Evolutionary conservation across 2,329 filamentous ascomycete genomes (phyloP), one percentile per base, ranked within the genome.

Genomic region (Ilyonectria sp.): DNA sequence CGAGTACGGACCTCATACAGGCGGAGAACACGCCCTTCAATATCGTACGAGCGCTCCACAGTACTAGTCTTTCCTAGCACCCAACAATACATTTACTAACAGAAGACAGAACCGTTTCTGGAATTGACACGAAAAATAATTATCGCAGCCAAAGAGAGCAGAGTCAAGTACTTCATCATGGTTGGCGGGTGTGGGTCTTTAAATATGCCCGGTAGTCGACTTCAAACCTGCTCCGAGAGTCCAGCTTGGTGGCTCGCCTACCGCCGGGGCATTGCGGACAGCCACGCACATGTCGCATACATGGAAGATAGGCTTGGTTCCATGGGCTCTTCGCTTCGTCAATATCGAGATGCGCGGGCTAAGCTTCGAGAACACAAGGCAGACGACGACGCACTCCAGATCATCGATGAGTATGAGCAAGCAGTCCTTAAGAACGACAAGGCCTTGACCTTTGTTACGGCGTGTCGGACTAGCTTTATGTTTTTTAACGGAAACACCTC

Each of bases 401-500:
- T 44, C 21, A 43, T 64, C 15, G 33, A 52, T 5, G 54, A 64
- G 29, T 53, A 64, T 35, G 61, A 64, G 44, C 17, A 26, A 21
- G 44, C 44, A 11, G 29, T 31, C 2, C 19, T 52, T 6, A 53
- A 35, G 5, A 52, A 64, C 9, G 53, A 58, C 31, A 40, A 58
- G 6, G 61, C 53, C 17, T 44, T 58, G 26, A 44, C 9, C 15
- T 64, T 64, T 29, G 31, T 64, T 9, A 64, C 44, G 21, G 61
- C 61, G 13, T 29, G 44, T 10, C 29, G 61, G 26, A 52, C 61
- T 4, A 58, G 54, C 15, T 64, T 37, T 19, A 57, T 64, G 53
- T 59, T 64, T 35, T 64, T 64, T 54, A 54, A 58, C 35, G 61
- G 61, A 21, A 64, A 64, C 46, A 64, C 44, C 6, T 64, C 61